Base-by-base conservation (phyloP, 768 basidiomycete species). In the Lyophyllum atratum region DNA sequence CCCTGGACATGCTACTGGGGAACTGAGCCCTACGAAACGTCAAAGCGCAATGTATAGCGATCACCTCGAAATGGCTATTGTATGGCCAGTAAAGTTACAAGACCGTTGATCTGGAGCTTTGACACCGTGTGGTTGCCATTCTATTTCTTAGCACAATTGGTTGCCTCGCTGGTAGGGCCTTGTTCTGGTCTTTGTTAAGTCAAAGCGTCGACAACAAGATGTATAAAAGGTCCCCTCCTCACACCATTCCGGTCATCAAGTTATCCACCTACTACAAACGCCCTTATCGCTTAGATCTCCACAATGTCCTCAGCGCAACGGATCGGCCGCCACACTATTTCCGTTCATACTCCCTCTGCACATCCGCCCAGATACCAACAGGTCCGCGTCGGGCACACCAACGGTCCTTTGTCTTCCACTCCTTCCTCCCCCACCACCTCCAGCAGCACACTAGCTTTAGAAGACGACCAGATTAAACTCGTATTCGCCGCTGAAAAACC, bases 401-500 rank as follows among this genome's bases (percentile, higher is more conserved):
- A 25, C 31, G 42, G 47, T 42, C 31, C 33, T 45, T 48, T 22
- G 29, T 19, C 17, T 49, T 46, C 52, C 7, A 26, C 15, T 12
- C 33, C 40, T 15, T 44, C 52, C n/a, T 59, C 59, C 7, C 63
- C 63, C 1, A 37, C 55, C 22, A 54, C 52, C 26, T 59, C 59
- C 11, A 19, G 48, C 21, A 56, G 50, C 21, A 56, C 63, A 4
- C 34, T 59, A 12, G 46, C 46, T 17, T 42, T 56, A 15, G 63
- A 61, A 19, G 63, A 61, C 26, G 55, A 61, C 17, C 55, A 61
- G 8, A 49, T 64, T 37, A 54, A 43, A 24, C 31, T 47, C n/a
- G 33, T 61, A 42, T 64, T 64, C 33, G 28, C 22, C 15, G 17
- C 52, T 21, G 46, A 54, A 25, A 64, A 54, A 29, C 51, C 44